Conservation (phyloP, 163 green algal genomes). For the Chlamydomonas reinhardtii region DNA sequence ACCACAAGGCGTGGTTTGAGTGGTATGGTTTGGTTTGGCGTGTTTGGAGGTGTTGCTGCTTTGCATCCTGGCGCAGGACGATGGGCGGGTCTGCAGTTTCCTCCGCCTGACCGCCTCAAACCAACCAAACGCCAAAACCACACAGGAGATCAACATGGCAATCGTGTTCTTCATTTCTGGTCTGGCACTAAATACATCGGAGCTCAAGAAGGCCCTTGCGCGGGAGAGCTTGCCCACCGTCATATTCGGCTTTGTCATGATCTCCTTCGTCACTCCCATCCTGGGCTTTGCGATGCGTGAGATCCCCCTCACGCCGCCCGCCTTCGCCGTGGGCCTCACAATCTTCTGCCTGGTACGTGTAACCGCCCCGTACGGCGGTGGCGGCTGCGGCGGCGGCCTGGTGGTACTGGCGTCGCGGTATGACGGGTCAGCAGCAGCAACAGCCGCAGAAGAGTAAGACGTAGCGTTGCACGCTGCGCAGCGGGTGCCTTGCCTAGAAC, state of each 20-base stretch:
- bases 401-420: too few species aligned
- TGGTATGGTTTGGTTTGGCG: too few species aligned
- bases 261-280: conserved; percentile 62
- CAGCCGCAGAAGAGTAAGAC: too few species aligned
- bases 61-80: not conserved
- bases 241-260: conserved; percentile 59
- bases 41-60: not conserved
- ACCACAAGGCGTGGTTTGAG: too few species aligned
- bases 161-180: conserved; percentile 70
- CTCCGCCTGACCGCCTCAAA: too few species aligned
- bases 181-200: conserved; percentile 61
- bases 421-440: too few species aligned
- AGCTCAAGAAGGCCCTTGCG: conserved; percentile 52
- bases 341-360: conserved; percentile 65
- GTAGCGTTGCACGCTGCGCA: too few species aligned
- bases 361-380: too few species aligned
- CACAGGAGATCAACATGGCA: conserved; percentile 61
- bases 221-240: conserved; percentile 47
- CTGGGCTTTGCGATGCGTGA: conserved; percentile 62
- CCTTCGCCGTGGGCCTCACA: conserved; percentile 60
- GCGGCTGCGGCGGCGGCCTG: too few species aligned
- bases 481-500: too few species aligned
- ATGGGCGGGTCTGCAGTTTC: not conserved
- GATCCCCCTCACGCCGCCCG: conserved; percentile 56
- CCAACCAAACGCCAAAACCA: not conserved